These are phyloP conservation scores for Nemania abortiva DNA, from an alignment of 2,329 filamentous ascomycete genomes.

Conservation along the genomic window DNA sequence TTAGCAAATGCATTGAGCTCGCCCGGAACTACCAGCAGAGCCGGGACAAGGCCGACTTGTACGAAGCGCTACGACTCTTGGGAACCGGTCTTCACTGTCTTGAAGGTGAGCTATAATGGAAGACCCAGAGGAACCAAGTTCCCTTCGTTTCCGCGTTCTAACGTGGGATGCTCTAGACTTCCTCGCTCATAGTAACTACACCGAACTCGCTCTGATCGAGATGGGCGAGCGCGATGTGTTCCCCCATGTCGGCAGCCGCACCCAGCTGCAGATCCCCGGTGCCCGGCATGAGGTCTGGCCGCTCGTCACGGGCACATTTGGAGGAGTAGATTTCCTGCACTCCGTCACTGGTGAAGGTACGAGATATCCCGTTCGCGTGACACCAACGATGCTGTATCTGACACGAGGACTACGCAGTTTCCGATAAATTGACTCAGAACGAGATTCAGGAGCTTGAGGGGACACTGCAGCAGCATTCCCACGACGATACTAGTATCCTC, in stretches of 20 bases:
- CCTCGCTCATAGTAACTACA: conserved; percentile 94
- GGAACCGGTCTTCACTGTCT: conserved; percentile 92
- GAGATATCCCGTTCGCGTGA: not conserved
- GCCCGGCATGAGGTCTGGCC: conserved; percentile 78
- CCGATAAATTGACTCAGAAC: conserved; percentile 90
- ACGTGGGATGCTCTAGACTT: conserved; percentile 68
- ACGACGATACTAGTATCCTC: conserved; percentile 78
- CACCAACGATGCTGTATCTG: not conserved
- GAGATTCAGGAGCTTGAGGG: conserved; percentile 90
- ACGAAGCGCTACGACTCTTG: conserved; percentile 86
- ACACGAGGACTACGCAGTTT: conserved; percentile 62
- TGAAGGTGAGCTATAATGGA: conserved; percentile 65
- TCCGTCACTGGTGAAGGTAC: conserved; percentile 78
- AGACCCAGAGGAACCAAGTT: not conserved
- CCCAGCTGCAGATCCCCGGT: conserved; percentile 77
- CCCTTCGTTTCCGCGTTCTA: not conserved
- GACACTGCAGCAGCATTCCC: conserved; percentile 75
- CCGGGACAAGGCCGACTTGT: conserved; percentile 79
- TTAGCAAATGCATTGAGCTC: conserved; percentile 80
- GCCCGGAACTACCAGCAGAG: conserved; percentile 77
- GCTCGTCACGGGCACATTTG: conserved; percentile 90
- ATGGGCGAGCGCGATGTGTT: conserved; percentile 85
- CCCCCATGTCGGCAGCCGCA: conserved; percentile 84
- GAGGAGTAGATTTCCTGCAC: conserved; percentile 93
- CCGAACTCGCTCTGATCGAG: conserved; percentile 87